Conservation (phyloP, 1,284 basidiomycete genomes). For the Apiotrichum gamsii region DNA sequence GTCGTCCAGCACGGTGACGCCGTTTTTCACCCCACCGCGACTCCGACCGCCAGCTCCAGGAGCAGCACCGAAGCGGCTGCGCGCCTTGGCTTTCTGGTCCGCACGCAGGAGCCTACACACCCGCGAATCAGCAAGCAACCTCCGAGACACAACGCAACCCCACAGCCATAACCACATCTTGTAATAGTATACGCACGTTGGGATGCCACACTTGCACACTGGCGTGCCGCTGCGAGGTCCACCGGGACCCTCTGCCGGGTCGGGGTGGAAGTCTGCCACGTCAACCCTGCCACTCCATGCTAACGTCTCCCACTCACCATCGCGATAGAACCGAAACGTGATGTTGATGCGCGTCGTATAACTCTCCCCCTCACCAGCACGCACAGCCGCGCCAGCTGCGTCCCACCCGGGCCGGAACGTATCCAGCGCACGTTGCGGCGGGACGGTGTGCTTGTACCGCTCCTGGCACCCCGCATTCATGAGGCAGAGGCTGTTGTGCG, state of each 20-base stretch:
- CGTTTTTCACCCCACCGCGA: too few relatives aligned
- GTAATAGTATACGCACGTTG: slow-evolving; percentile 49
- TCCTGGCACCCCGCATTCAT: slow-evolving; percentile 93
- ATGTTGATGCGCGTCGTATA: slow-evolving; percentile 78
- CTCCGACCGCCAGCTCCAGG: too few relatives aligned
- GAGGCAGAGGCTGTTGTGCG: slow-evolving; percentile 81
- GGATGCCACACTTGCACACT: slow-evolving; percentile 69
- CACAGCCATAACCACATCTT: too few relatives aligned
- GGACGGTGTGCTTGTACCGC: slow-evolving; percentile 68
- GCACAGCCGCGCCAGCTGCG: slow-evolving; percentile 20
- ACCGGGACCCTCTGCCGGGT: slow-evolving; percentile 24
- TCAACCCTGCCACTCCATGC: too few relatives aligned
- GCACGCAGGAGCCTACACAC: too few relatives aligned
- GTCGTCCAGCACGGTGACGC: slow-evolving; percentile 23
- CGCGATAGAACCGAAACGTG: slow-evolving; percentile 59
- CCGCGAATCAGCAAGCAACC: too few relatives aligned
- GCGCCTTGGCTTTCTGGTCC: slow-evolving; percentile 46
- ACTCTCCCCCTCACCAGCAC: slow-evolving; percentile 34
- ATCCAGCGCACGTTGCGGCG: slow-evolving; percentile 68
- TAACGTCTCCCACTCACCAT: slow-evolving; percentile 34
- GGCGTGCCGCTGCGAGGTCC: slow-evolving; percentile 44
- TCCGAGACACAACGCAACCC: too few relatives aligned
- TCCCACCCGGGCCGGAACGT: slow-evolving; percentile 60
- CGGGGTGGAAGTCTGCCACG: slow-evolving; percentile 75
- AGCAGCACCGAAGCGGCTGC: slow-evolving; percentile 14